Conservation (phyloP, 148 eudicot genomes). For the Pharnaceum exiguum region DNA sequence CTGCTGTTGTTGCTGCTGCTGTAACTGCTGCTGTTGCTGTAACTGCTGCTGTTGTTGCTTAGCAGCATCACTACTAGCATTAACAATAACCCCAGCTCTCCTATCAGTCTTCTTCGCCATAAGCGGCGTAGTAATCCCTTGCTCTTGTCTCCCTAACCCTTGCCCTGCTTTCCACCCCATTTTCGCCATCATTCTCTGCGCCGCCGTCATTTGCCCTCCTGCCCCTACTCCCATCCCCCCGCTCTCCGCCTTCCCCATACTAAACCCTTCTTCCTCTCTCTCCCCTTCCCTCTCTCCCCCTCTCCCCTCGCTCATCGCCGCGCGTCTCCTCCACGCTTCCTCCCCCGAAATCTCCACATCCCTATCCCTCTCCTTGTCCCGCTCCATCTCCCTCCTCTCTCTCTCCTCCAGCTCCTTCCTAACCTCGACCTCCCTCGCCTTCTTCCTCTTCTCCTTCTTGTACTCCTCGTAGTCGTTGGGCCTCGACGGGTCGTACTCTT, state of each 20-base stretch:
- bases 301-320: constrained; percentile 50
- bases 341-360: constrained; percentile 58
- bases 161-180: constrained; percentile 99
- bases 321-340: constrained; percentile 84
- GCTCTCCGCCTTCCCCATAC: constrained; percentile 76
- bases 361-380: constrained; percentile 28
- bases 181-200: constrained; percentile 98
- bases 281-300: constrained; percentile 20
- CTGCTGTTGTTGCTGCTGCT: constrained; percentile 19
- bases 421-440: constrained; percentile 51
- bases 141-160: constrained; percentile 88
- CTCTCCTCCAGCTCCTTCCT: constrained; percentile 38
- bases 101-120: constrained; percentile 88
- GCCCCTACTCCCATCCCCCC: constrained; percentile 90
- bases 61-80: too few relatives aligned
- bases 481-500: constrained; percentile 81
- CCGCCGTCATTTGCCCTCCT: constrained; percentile 94
- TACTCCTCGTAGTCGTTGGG: constrained; percentile 95
- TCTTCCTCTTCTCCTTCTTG: constrained; percentile 56
- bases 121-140: constrained; percentile 91
- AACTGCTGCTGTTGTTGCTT: constrained; percentile 26
- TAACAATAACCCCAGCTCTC: constrained; percentile 88
- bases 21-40: constrained; percentile 25
- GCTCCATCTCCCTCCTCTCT: constrained; percentile 27
- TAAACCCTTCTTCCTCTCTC: constrained; percentile 49